Evolutionary conservation across 2,329 filamentous ascomycete species (phyloP).

Genomic region (Talaromyces rugulosus): DNA sequence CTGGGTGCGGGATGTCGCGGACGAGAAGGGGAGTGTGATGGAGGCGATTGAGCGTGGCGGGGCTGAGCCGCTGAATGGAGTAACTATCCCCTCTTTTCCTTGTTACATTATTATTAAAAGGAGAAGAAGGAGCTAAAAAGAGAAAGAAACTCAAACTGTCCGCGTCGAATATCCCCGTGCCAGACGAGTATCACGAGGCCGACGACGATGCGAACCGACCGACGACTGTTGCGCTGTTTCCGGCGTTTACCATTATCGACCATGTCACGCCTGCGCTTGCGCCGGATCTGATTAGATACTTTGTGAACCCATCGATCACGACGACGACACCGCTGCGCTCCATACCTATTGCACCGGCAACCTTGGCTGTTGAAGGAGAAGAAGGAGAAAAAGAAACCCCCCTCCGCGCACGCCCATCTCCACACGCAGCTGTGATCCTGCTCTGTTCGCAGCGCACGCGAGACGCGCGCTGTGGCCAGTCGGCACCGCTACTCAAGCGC

Average conservation of each 20-base stretch:
- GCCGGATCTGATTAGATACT: conserved; percentile 64
- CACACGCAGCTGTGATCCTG: conserved; percentile 81
- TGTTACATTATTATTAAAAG: not conserved
- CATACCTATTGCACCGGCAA: not conserved
- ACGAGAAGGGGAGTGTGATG: conserved; percentile 85
- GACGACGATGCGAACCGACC: conserved; percentile 57
- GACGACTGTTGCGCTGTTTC: conserved; percentile 78
- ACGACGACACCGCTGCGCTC: conserved; percentile 66
- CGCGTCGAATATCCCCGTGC: conserved; percentile 84
- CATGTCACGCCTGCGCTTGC: conserved; percentile 75
- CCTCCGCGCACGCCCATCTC: conserved; percentile 62
- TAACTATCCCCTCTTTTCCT: conserved; percentile 19
- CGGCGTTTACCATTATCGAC: conserved; percentile 76
- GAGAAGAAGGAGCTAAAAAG: conserved; percentile 8
- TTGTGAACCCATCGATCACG: conserved; percentile 66
- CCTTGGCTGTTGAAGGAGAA: not conserved
- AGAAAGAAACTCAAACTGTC: conserved; percentile 78
- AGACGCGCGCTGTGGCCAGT: conserved; percentile 91
- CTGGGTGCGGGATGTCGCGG: conserved; percentile 83
- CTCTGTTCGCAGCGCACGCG: conserved; percentile 94
- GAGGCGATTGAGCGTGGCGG: conserved; percentile 59
- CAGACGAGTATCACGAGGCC: conserved; percentile 57
- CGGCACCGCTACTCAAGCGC: conserved; percentile 78
- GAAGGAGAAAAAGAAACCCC: conserved; percentile 21
- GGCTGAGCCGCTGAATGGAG: conserved; percentile 39